phyloP scores from a whole-genome alignment of 2,329 filamentous ascomycete species.

The Fusarium paranaense region DNA sequence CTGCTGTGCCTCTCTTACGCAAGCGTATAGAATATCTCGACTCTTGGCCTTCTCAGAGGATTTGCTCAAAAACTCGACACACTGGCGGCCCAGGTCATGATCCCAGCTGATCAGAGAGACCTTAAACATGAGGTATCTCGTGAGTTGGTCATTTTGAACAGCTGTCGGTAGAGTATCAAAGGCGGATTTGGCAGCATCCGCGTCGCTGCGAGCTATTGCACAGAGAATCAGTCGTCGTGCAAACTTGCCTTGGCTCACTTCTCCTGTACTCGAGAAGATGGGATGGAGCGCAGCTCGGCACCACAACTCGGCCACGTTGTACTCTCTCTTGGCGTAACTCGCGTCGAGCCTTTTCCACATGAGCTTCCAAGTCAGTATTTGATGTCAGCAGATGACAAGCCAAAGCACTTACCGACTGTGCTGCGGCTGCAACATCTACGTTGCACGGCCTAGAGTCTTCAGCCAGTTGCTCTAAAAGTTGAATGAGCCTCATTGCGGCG shows the following conservation, averaged over 20 bases:
- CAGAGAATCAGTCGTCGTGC: slow-evolving; percentile 79
- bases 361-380: slow-evolving; percentile 62
- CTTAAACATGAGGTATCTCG: slow-evolving; percentile 81
- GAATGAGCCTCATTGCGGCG: slow-evolving; percentile 39
- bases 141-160: slow-evolving; percentile 71
- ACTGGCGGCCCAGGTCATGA: slow-evolving; percentile 68
- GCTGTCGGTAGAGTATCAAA: slow-evolving; percentile 70
- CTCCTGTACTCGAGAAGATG: slow-evolving; percentile 74
- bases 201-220: slow-evolving; percentile 62
- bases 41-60: slow-evolving; percentile 59
- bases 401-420: slow-evolving; percentile 68
- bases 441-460: slow-evolving; percentile 57
- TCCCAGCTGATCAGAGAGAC: slow-evolving; percentile 72
- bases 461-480: slow-evolving; percentile 49
- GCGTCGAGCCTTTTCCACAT: slow-evolving; percentile 84
- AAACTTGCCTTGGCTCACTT: slow-evolving; percentile 75
- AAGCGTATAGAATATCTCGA: slow-evolving; percentile 79
- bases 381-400: slow-evolving; percentile 3
- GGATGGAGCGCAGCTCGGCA: slow-evolving; percentile 75
- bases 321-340: slow-evolving; percentile 63
- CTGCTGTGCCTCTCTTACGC: slow-evolving; percentile 80
- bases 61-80: slow-evolving; percentile 71
- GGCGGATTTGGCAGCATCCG: slow-evolving; percentile 44
- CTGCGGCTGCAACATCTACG: slow-evolving; percentile 72
- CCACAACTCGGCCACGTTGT: slow-evolving; percentile 73